Evolutionary conservation across 139 green algal species (phyloP).

Genomic region (Chlorella sp.): DNA sequence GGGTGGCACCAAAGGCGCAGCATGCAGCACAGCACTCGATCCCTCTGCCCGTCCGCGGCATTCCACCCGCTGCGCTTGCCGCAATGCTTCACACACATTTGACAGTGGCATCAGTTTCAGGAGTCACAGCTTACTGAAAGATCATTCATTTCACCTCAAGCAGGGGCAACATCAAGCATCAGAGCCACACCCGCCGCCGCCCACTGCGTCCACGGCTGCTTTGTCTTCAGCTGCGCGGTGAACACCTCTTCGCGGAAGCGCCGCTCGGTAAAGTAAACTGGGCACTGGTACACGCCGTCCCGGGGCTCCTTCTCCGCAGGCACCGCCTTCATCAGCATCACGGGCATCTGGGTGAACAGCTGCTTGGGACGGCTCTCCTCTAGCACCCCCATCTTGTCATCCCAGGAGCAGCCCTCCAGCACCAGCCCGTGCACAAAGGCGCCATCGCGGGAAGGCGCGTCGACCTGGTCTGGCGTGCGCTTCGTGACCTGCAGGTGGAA

Average conservation of each 20-base stretch:
- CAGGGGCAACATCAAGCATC: conserved; percentile 72
- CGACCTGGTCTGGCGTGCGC: conserved; percentile 85
- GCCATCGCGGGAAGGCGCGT: conserved; percentile 83
- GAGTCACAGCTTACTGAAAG: too few relatives aligned
- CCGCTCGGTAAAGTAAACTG: conserved; percentile 92
- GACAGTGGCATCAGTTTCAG: too few relatives aligned
- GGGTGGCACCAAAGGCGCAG: too few relatives aligned
- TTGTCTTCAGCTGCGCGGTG: conserved; percentile 89
- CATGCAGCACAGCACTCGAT: too few relatives aligned
- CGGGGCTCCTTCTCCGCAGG: conserved; percentile 22
- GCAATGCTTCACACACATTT: too few relatives aligned
- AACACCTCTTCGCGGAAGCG: conserved; percentile 95
- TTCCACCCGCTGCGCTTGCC: too few relatives aligned
- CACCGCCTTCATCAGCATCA: conserved; percentile 31
- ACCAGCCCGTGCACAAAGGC: conserved; percentile 90
- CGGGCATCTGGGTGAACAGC: conserved; percentile 88
- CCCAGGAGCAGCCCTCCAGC: conserved; percentile 93
- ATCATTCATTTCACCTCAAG: too few relatives aligned
- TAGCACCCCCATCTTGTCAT: conserved; percentile 87
- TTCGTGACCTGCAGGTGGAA: conserved; percentile 79
- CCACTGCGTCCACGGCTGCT: conserved; percentile 88
- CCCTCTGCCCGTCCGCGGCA: too few relatives aligned
- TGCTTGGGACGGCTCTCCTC: conserved; percentile 90
- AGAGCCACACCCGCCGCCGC: conserved; percentile 80
- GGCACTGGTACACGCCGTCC: conserved; percentile 62